Base-by-base conservation (phyloP, 2,329 filamentous ascomycete species). In the Cytospora mali region DNA sequence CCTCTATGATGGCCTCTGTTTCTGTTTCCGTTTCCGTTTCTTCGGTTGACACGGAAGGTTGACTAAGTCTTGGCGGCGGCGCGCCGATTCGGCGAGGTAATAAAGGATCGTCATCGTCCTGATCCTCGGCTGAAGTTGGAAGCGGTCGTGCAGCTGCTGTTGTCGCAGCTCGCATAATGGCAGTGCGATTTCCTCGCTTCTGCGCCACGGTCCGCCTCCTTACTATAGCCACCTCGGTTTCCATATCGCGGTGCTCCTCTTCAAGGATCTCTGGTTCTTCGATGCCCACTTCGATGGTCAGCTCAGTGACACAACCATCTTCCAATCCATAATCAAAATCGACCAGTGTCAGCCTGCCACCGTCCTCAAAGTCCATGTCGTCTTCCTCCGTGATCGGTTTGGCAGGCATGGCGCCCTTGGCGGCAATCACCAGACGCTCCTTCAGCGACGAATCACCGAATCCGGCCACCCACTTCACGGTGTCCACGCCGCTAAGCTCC, bases 211-310 rank as follows among this genome's bases (percentile, higher is more conserved):
- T 93, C 67, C 91, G 82, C 66, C 90, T 83, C 68, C 91, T 84
- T 56, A 92, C 89, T 68, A 94, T 86, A 66, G 91, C 91, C 23
- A 95, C 90, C 72, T 93, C 91, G 1, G 88, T 86, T 62, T 89
- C 91, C 62, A 94, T 79, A 68, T 92, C 90, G 25, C 89, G 85
- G 66, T 84, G 83, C 69, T 91, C 89, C 71, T 94, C 91, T 68
- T 88, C 85, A 21, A 95, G 76, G 0, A 86, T 77, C 71, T 92
- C 90, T 0, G 90, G 86, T 54, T 88, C 81, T 27, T 83, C 83
- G 33, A 87, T 86, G 13, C 91, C 91, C 28, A 94, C 86, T 71
- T 94, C 91, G 58, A 95, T 88, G 1, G 82, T 87, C 49, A 91
- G 75, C 64, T 89, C 84, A 1, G 75, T 76, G 61, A 80, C 79